phyloP scores from a whole-genome alignment of 2,329 filamentous ascomycete genomes.

The Penicillium decumbens region DNA sequence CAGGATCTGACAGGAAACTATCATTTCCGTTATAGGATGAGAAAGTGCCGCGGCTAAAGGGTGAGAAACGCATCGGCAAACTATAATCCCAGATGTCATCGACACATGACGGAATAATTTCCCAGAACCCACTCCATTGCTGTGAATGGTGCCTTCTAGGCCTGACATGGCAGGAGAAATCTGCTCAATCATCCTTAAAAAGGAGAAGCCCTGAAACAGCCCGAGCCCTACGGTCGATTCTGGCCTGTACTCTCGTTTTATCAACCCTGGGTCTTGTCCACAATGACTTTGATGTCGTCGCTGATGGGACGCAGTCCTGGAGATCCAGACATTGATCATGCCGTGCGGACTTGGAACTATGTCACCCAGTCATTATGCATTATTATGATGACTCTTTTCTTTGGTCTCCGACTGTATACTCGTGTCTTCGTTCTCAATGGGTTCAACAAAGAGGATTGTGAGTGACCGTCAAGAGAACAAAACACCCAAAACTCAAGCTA shows the following conservation, averaged over 20 bases:
- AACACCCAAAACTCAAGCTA: not conserved
- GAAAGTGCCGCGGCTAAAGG: not conserved
- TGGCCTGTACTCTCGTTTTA: not conserved
- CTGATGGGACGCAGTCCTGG: slow-evolving; percentile 9
- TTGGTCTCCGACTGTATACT: slow-evolving; percentile 23
- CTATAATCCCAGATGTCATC: not conserved
- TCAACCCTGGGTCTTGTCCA: not conserved
- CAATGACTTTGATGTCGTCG: not conserved
- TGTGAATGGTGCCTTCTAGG: not conserved
- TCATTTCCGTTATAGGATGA: not conserved
- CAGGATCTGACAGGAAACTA: not conserved
- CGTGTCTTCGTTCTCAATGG: slow-evolving; percentile 22
- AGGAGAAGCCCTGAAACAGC: not conserved
- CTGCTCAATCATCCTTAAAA: not conserved
- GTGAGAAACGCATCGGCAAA: not conserved
- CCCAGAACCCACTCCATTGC: not conserved
- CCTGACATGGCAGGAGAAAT: not conserved
- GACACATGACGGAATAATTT: not conserved
- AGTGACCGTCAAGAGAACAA: slow-evolving; percentile 1
- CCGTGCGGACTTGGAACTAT: slow-evolving; percentile 26
- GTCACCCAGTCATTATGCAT: slow-evolving; percentile 28
- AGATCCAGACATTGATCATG: slow-evolving; percentile 12
- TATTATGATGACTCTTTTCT: slow-evolving; percentile 24
- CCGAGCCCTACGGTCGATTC: not conserved
- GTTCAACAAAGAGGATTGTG: slow-evolving; percentile 26